Conservation (phyloP, 345 rosid genomes). For the Nephelium lappaceum region DNA sequence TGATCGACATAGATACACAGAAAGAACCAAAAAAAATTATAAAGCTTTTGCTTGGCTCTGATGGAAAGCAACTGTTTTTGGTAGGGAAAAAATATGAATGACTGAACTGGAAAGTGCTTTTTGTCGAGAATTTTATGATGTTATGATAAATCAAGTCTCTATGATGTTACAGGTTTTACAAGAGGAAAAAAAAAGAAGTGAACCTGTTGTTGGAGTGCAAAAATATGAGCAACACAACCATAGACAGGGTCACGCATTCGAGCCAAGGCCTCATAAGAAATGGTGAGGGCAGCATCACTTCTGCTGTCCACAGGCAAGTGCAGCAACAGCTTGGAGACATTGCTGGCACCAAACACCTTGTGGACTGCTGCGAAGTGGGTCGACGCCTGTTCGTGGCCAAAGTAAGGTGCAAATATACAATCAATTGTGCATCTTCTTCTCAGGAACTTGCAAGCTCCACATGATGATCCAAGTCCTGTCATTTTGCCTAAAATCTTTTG, state of each 20-base stretch:
- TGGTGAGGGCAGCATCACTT: conserved; percentile 63
- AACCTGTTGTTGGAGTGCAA: conserved; percentile 78
- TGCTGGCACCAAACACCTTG: conserved; percentile 82
- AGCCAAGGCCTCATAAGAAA: conserved; percentile 72
- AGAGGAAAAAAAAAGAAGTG: background rate
- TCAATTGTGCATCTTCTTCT: conserved; percentile 71
- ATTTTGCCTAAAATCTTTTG: conserved; percentile 29
- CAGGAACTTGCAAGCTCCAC: conserved; percentile 86
- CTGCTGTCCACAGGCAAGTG: conserved; percentile 55
- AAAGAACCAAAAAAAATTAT: no score
- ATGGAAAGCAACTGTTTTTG: no score
- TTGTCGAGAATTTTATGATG: background rate
- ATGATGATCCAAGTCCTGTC: conserved; percentile 75
- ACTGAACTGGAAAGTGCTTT: no score
- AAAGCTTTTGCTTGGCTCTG: no score
- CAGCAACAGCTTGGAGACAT: conserved; percentile 61
- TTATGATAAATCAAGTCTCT: background rate
- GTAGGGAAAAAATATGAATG: no score
- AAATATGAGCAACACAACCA: conserved; percentile 71
- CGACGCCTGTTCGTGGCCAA: conserved; percentile 66
- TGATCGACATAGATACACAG: no score
- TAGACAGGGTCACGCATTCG: conserved; percentile 60
- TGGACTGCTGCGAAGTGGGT: conserved; percentile 77
- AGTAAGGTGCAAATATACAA: conserved; percentile 77
- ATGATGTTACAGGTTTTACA: background rate